Percentiles rank a stretch among this genome's conserved stretches.
These are phyloP conservation scores for Endotrypanum monterogeii DNA, from an alignment of 208 protist genomes.

Conservation along the genomic window DNA sequence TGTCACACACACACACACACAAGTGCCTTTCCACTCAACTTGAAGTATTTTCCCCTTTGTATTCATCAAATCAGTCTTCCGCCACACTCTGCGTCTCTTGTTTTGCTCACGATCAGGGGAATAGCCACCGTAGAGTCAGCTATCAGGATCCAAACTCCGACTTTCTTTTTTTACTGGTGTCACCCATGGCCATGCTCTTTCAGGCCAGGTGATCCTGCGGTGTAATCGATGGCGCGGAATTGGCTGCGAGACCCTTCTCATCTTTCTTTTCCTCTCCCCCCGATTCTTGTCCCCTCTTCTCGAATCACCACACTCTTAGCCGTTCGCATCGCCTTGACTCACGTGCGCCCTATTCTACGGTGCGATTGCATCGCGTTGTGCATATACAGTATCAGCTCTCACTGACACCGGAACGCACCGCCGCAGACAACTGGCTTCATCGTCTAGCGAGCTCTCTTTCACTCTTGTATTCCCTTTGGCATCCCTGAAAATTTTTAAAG, in stretches of 20 bases:
- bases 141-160: background rate
- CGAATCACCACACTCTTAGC: background rate
- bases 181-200: background rate
- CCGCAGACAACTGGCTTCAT: background rate
- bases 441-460: background rate
- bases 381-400: background rate
- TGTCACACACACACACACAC: background rate
- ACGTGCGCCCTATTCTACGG: slow-evolving; percentile 6
- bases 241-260: background rate
- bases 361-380: slow-evolving; percentile 2
- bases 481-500: too few species aligned
- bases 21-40: background rate
- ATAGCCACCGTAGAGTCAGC: background rate
- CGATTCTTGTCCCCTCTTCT: too few species aligned
- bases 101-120: background rate
- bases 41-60: background rate
- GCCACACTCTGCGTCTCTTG: background rate
- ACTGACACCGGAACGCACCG: background rate
- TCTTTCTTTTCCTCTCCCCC: too few species aligned
- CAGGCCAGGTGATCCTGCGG: background rate
- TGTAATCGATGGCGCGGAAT: too few species aligned
- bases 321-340: background rate
- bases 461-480: background rate
- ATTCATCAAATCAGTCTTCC: background rate
- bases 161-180: background rate